Percentiles rank a stretch among this genome's conserved stretches.
These are phyloP conservation scores for Rhizopogon salebrosus DNA, from an alignment of 768 basidiomycete genomes.

Conservation along the genomic window DNA sequence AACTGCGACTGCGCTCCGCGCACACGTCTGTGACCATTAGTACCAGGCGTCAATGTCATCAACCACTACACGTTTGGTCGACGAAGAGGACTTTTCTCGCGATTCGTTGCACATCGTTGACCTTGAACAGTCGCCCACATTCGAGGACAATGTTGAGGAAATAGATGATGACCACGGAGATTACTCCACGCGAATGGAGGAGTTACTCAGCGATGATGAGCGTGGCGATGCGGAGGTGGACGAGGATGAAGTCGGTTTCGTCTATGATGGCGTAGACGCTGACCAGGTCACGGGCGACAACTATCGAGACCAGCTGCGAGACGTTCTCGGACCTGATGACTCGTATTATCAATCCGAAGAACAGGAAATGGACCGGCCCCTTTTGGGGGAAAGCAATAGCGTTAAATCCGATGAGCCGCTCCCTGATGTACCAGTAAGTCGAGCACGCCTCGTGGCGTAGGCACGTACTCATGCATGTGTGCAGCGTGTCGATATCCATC, in stretches of 20 bases:
- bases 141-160: slow-evolving; percentile 22
- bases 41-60: not conserved
- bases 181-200: slow-evolving; percentile 67
- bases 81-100: not conserved
- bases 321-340: slow-evolving; percentile 65
- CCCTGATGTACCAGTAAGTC: slow-evolving; percentile 29
- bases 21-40: not conserved
- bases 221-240: slow-evolving; percentile 35
- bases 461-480: slow-evolving; percentile 20
- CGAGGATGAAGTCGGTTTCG: slow-evolving; percentile 58
- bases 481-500: slow-evolving; percentile 32
- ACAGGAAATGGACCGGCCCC: slow-evolving; percentile 40
- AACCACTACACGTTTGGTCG: not conserved
- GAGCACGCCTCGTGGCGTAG: slow-evolving; percentile 13
- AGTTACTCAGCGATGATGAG: slow-evolving; percentile 43
- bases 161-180: slow-evolving; percentile 38
- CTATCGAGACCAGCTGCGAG: slow-evolving; percentile 66
- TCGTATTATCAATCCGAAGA: slow-evolving; percentile 44
- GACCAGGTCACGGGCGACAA: slow-evolving; percentile 36
- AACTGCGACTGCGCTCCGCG: not conserved
- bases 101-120: not conserved
- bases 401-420: slow-evolving; percentile 22
- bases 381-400: slow-evolving; percentile 35
- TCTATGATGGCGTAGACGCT: slow-evolving; percentile 72
- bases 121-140: slow-evolving; percentile 7